phyloP scores from a whole-genome alignment of 495 filamentous ascomycete species.

The Xylaria curta region DNA sequence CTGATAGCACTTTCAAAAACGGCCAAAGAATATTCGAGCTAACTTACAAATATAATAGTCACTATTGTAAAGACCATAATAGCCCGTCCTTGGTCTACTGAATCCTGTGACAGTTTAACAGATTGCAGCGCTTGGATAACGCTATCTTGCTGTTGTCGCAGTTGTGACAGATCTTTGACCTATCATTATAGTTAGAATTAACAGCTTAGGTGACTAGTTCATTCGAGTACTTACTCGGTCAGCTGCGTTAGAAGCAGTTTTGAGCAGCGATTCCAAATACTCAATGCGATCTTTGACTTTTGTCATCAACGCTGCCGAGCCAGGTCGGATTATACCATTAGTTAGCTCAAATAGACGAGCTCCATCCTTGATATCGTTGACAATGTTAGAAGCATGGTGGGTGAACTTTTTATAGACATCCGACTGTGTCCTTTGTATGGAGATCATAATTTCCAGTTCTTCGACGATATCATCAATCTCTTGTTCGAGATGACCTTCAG shows the following conservation, averaged over 20 bases:
- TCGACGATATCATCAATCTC: slow-evolving; percentile 69
- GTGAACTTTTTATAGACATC: slow-evolving; percentile 60
- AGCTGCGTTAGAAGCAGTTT: slow-evolving; percentile 20
- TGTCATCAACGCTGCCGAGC: slow-evolving; percentile 15
- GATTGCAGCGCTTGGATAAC: slow-evolving; percentile 58
- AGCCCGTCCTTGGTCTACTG: slow-evolving; percentile 55
- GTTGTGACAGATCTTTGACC: slow-evolving; percentile 49
- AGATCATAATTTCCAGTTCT: slow-evolving; percentile 67
- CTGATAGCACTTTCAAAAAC: no score
- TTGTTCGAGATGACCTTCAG: slow-evolving; percentile 27
- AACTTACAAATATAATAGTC: slow-evolving; percentile 50
- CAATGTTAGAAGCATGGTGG: slow-evolving; percentile 49
- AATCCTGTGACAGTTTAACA: slow-evolving; percentile 55
- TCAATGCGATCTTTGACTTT: slow-evolving; percentile 21
- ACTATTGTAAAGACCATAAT: slow-evolving; percentile 64
- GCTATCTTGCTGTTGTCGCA: slow-evolving; percentile 63
- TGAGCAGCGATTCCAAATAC: slow-evolving; percentile 26
- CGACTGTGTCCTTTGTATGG: slow-evolving; percentile 58
- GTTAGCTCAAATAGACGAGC: background rate
- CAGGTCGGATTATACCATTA: background rate
- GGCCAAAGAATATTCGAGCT: background rate
- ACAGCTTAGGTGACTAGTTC: background rate
- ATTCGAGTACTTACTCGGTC: background rate
- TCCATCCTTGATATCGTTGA: background rate
- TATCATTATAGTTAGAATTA: background rate